A percentile compares a stretch with the other conserved stretches of the same genome.
Conservation (phyloP, 257 asterid genomes). For the Schizonepeta tenuifolia region DNA sequence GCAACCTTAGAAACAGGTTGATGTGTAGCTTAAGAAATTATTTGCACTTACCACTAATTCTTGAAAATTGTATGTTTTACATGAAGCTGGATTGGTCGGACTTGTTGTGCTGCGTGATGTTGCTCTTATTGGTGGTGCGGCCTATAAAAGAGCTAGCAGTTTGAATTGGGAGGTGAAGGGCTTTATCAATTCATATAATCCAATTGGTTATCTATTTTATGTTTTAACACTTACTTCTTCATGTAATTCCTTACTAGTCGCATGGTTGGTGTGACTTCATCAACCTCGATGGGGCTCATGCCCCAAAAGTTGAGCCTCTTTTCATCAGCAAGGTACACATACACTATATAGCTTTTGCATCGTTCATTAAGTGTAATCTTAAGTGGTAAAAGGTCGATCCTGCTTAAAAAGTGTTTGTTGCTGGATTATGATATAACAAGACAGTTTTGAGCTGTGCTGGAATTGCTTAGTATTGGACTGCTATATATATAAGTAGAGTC, state of each 20-base stretch:
- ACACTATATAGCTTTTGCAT: background rate
- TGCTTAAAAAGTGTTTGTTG: slow-evolving; percentile 4
- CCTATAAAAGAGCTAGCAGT: slow-evolving; percentile 75
- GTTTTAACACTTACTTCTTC: slow-evolving; percentile 24
- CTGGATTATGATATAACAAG: background rate
- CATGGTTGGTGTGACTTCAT: slow-evolving; percentile 76
- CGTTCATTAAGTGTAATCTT: slow-evolving; percentile 17
- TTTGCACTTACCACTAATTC: slow-evolving; percentile 11
- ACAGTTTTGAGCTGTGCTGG: background rate
- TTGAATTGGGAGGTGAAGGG: slow-evolving; percentile 72
- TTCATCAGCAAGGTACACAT: slow-evolving; percentile 80
- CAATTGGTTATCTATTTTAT: slow-evolving; percentile 4
- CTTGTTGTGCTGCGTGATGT: slow-evolving; percentile 83
- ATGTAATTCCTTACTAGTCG: slow-evolving; percentile 52
- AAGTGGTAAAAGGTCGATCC: slow-evolving; percentile 5
- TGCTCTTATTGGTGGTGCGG: slow-evolving; percentile 86
- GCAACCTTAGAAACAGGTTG: slow-evolving; percentile 2
- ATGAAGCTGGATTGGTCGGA: slow-evolving; percentile 84
- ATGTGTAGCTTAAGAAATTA: background rate
- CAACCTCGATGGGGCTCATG: slow-evolving; percentile 74
- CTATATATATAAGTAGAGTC: background rate
- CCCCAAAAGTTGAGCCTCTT: slow-evolving; percentile 83
- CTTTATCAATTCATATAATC: slow-evolving; percentile 7
- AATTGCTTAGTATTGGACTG: background rate
- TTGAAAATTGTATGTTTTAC: slow-evolving; percentile 12